Conservation (phyloP, 2,329 filamentous ascomycete species). For the Trichophyton mentagrophytes region DNA sequence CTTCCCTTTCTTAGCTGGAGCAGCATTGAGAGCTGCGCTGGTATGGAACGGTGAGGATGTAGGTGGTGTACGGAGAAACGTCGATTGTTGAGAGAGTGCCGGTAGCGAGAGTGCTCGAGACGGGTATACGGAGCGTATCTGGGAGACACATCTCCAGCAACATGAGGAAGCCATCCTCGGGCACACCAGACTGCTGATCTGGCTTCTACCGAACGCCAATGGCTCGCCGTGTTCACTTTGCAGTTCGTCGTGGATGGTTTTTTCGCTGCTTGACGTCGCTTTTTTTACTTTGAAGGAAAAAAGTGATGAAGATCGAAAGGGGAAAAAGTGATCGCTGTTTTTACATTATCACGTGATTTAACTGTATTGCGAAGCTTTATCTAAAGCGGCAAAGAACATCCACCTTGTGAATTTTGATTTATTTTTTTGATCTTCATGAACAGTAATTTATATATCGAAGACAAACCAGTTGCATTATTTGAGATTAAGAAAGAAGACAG, state of each 20-base stretch:
- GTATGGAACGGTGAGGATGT: constrained; percentile 37
- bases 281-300: neutral
- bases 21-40: constrained; percentile 26
- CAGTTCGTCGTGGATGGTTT: neutral
- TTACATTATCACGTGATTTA: neutral
- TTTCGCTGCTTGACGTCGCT: neutral
- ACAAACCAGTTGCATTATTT: neutral
- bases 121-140: constrained; percentile 28
- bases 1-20: constrained; percentile 37
- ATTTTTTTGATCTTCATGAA: neutral
- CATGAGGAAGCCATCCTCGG: constrained; percentile 42
- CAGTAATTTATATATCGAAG: neutral
- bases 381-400: neutral
- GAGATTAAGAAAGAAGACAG: neutral
- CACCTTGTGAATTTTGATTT: neutral
- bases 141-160: constrained; percentile 47
- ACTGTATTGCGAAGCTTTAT: neutral
- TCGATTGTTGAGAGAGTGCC: neutral
- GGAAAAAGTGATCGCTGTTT: neutral
- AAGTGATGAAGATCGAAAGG: neutral
- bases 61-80: constrained; percentile 23
- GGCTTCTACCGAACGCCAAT: neutral
- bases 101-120: neutral
- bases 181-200: neutral
- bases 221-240: neutral